Conservation (phyloP, 768 basidiomycete genomes). For the Porpolomopsis calyptriformis region DNA sequence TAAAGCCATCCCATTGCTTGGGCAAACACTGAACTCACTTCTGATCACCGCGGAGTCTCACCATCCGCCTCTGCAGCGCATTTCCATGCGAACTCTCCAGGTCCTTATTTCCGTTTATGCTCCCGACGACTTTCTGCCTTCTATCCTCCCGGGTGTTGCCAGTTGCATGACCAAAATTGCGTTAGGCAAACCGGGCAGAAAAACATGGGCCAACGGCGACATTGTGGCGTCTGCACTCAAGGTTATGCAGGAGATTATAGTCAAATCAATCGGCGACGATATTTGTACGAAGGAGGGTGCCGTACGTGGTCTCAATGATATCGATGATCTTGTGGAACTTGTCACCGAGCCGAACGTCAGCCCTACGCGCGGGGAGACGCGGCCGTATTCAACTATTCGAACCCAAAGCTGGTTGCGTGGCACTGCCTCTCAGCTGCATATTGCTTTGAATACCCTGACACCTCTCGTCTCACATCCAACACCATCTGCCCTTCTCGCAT, state of each 20-base stretch:
- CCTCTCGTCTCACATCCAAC: constrained; percentile 65
- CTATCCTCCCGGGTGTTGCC: constrained; percentile 75
- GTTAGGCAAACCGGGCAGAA: constrained; percentile 40
- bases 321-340: constrained; percentile 47
- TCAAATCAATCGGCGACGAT: constrained; percentile 55
- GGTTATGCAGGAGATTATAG: constrained; percentile 44
- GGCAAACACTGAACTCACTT: constrained; percentile 73
- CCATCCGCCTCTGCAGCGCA: constrained; percentile 48
- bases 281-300: constrained; percentile 55
- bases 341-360: constrained; percentile 3
- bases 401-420: constrained; percentile 72
- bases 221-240: constrained; percentile 46
- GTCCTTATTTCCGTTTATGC: constrained; percentile 48
- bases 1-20: constrained; percentile 65
- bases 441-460: constrained; percentile 69
- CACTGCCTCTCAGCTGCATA: constrained; percentile 72
- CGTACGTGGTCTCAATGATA: constrained; percentile 39
- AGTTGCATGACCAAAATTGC: constrained; percentile 68
- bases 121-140: constrained; percentile 43
- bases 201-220: constrained; percentile 67
- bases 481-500: constrained; percentile 46
- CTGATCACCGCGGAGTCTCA: constrained; percentile 47
- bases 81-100: constrained; percentile 49
- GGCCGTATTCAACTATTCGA: constrained; percentile 42
- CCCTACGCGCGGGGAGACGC: constrained; percentile 13